A percentile compares a stretch with the other conserved stretches of the same genome.
phyloP scores from a whole-genome alignment of 2,329 filamentous ascomycete genomes.

The Talaromyces islandicus region DNA sequence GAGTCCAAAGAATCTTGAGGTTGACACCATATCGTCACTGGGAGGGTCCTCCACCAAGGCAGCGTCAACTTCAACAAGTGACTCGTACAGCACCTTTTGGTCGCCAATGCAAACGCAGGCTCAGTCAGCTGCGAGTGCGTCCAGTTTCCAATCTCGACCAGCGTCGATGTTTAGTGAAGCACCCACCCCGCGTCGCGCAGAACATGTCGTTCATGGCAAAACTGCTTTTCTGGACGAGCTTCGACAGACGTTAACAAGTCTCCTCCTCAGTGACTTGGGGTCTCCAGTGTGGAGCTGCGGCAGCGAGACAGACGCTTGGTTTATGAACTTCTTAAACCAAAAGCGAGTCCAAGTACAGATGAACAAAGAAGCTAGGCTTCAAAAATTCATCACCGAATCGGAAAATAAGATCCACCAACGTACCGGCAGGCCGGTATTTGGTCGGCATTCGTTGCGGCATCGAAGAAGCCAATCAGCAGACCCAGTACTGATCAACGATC shows the following conservation, averaged over 20 bases:
- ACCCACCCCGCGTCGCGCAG: conserved; percentile 25
- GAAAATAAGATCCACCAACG: conserved; percentile 25
- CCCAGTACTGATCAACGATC: conserved; percentile 7
- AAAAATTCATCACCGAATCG: conserved; percentile 33
- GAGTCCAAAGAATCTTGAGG: conserved; percentile 50
- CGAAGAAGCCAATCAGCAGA: conserved; percentile 32
- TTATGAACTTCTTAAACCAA: conserved; percentile 51
- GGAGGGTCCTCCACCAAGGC: conserved; percentile 58
- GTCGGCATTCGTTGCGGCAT: conserved; percentile 10
- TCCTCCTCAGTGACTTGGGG: conserved; percentile 84
- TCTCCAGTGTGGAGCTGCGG: conserved; percentile 80
- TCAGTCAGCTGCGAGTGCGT: conserved; percentile 58
- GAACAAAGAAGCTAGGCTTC: conserved; percentile 31
- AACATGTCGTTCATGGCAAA: conserved; percentile 58
- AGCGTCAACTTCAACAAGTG: conserved; percentile 65
- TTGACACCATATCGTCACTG: conserved; percentile 53
- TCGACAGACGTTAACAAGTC: conserved; percentile 71
- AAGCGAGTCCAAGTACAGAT: conserved; percentile 38
- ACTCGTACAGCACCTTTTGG: conserved; percentile 79
- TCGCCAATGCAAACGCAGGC: conserved; percentile 71
- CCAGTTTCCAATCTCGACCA: conserved; percentile 47
- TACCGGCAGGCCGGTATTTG: conserved; percentile 16
- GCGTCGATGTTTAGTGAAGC: conserved; percentile 37
- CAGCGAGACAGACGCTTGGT: conserved; percentile 90
- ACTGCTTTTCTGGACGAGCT: conserved; percentile 70